Percentiles rank a stretch among this genome's conserved stretches.
Evolutionary conservation across 164 flowering plant species (phyloP).

Genomic region (Umbellularia californica): DNA sequence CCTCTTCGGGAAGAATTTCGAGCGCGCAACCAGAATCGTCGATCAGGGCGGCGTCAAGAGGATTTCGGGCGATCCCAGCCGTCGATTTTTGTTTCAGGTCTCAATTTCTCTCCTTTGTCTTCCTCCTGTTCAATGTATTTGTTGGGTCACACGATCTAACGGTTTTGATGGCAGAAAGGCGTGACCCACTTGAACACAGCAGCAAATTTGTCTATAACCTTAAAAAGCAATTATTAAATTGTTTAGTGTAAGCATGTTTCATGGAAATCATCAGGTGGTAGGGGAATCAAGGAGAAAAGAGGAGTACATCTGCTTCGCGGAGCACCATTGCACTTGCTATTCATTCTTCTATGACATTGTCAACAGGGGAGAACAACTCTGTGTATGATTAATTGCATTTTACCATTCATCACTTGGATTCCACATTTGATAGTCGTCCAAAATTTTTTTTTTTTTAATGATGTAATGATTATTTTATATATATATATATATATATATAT

Average conservation of each 20-base stretch:
- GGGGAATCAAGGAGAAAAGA: conserved; percentile 88
- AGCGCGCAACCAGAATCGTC: conserved; percentile 84
- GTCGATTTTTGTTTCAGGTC: conserved; percentile 85
- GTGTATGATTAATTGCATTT: conserved; percentile 38
- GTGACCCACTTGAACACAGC: neutral
- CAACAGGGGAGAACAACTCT: conserved; percentile 82
- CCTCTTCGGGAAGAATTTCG: conserved; percentile 88
- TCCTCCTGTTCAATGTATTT: neutral
- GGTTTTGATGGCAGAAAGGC: neutral
- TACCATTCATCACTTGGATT: conserved; percentile 6
- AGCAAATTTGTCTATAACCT: neutral
- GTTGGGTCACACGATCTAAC: neutral
- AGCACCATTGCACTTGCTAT: conserved; percentile 79
- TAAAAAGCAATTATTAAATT: neutral
- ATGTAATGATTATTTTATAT: neutral
- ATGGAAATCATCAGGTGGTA: conserved; percentile 46
- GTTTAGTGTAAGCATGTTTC: neutral
- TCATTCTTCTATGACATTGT: conserved; percentile 89
- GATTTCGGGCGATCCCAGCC: conserved; percentile 66
- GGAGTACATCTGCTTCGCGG: conserved; percentile 80
- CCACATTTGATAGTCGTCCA: neutral
- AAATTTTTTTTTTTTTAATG: neutral
- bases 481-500: no score
- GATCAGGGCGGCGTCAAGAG: conserved; percentile 86
- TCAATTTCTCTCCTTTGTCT: neutral